phyloP scores from a whole-genome alignment of 345 rosid genomes.

The Populus simonii region DNA sequence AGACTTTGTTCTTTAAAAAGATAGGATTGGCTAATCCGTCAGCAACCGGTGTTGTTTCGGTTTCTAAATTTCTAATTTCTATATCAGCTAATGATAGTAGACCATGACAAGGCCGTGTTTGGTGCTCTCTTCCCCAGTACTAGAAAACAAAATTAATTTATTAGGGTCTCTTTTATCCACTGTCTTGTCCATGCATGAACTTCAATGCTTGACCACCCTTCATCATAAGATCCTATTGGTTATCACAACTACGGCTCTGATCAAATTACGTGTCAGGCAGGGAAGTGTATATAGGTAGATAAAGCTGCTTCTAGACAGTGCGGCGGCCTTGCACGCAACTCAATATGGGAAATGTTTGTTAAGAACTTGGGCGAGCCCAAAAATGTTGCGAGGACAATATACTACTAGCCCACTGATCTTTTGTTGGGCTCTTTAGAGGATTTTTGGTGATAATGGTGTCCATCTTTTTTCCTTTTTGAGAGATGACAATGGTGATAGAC shows the following conservation, averaged over 20 bases:
- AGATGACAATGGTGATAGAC: too few species aligned
- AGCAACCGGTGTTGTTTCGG: neutral
- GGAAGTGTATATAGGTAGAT: neutral
- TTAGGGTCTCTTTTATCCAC: neutral
- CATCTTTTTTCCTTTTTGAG: too few species aligned
- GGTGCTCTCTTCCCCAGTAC: slow-evolving; percentile 48
- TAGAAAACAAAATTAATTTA: slow-evolving; percentile 29
- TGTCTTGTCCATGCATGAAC: neutral
- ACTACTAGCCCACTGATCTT: neutral
- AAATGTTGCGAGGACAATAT: neutral
- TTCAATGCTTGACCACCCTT: neutral
- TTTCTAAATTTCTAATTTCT: neutral
- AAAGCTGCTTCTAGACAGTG: neutral
- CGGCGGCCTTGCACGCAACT: neutral
- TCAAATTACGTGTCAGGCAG: too few species aligned
- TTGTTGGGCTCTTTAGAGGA: neutral
- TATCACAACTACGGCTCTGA: too few species aligned
- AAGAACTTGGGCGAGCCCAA: neutral
- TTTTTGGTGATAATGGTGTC: neutral
- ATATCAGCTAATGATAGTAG: slow-evolving; percentile 30
- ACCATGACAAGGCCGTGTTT: slow-evolving; percentile 57
- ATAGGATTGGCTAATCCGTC: neutral
- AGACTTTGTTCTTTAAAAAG: neutral
- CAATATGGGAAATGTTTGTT: neutral
- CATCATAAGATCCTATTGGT: neutral